These are phyloP conservation scores for Corrigiola litoralis DNA, from an alignment of 179 eudicot species.

Conservation along the genomic window DNA sequence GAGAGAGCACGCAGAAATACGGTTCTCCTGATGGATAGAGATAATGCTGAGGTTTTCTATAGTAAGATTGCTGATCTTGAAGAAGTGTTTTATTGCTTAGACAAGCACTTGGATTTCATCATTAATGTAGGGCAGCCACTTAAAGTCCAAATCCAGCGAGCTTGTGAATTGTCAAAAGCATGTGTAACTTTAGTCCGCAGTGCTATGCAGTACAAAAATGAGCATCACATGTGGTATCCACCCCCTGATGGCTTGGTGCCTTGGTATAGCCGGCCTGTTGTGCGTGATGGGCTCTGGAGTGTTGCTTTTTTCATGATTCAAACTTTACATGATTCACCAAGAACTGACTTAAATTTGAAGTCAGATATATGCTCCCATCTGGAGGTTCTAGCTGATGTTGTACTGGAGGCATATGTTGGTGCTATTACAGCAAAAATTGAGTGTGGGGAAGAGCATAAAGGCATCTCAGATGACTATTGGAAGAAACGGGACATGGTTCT, in stretches of 20 bases:
- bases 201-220: conserved; percentile 64
- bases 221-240: conserved; percentile 93
- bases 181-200: conserved; percentile 62
- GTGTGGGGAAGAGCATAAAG: conserved; percentile 73
- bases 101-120: conserved; percentile 54
- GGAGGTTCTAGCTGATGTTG: conserved; percentile 65
- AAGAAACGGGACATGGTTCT: conserved; percentile 72
- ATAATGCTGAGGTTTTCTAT: conserved; percentile 91
- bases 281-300: conserved; percentile 84
- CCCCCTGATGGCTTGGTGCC: conserved; percentile 86
- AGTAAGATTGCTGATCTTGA: conserved; percentile 91
- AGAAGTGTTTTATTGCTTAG: conserved; percentile 78
- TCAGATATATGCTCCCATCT: conserved; percentile 63
- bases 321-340: conserved; percentile 46
- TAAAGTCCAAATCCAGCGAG: conserved; percentile 62
- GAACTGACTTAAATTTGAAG: conserved; percentile 48
- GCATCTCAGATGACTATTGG: conserved; percentile 71
- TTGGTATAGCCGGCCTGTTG: conserved; percentile 71
- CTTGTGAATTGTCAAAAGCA: conserved; percentile 77
- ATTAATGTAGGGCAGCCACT: conserved; percentile 56
- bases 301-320: conserved; percentile 74
- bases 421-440: conserved; percentile 80
- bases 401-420: conserved; percentile 84
- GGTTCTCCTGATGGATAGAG: conserved; percentile 94
- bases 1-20: conserved; percentile 86